phyloP scores from a whole-genome alignment of 1,284 basidiomycete species.

The Leccinum subspadiceum region DNA sequence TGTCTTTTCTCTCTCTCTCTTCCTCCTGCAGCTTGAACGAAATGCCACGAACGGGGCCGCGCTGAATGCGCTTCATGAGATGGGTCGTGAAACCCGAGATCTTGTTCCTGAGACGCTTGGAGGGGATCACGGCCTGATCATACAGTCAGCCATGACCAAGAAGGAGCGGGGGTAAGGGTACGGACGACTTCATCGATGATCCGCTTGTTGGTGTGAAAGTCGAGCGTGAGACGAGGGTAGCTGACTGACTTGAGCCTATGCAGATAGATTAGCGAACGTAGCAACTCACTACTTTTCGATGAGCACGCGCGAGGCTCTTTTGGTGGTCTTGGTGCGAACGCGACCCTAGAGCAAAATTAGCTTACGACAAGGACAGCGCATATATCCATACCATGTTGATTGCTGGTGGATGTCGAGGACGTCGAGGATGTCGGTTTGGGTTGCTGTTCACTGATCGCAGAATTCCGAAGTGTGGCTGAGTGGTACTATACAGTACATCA shows the following conservation, averaged over 20 bases:
- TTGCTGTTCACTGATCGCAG: not conserved
- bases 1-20: conserved; percentile 99
- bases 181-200: conserved; percentile 98
- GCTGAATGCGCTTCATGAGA: conserved; percentile 99
- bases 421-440: conserved; percentile 5
- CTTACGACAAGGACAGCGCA: not conserved
- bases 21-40: conserved; percentile 99
- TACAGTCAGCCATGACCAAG: not conserved
- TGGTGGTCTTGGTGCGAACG: conserved; percentile 99
- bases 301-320: conserved; percentile 97
- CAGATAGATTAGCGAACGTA: not conserved
- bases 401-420: conserved; percentile 23
- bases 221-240: conserved; percentile 94
- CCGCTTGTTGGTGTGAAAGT: conserved; percentile 99
- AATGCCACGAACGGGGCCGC: conserved; percentile 99
- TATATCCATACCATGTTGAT: conserved; percentile 47
- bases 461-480: conserved; percentile 32
- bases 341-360: conserved; percentile 68
- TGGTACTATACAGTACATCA: conserved; percentile 31
- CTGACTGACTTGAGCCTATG: conserved; percentile 36
- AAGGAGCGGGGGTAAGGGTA: conserved; percentile 24
- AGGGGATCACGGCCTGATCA: conserved; percentile 86
- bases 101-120: conserved; percentile 99
- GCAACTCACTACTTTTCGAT: conserved; percentile 98
- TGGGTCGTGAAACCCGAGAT: conserved; percentile 99